phyloP scores from a whole-genome alignment of 345 rosid species.

The Luvunga scandens region DNA sequence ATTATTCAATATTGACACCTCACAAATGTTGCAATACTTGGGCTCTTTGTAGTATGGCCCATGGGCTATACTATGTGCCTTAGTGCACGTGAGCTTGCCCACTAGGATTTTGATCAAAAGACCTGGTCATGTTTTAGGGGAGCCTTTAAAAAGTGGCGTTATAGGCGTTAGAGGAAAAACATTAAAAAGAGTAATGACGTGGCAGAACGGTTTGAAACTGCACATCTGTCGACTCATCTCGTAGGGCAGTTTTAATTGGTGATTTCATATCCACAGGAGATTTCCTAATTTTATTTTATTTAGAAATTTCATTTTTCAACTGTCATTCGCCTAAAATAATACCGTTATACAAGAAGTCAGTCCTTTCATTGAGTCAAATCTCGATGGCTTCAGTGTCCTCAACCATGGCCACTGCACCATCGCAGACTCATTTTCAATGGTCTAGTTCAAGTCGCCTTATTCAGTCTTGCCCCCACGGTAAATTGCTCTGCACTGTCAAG shows the following conservation, averaged over 20 bases:
- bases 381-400: neutral
- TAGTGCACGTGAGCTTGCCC: too few relatives aligned
- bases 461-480: neutral
- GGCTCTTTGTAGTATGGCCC: too few relatives aligned
- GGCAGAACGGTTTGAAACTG: neutral
- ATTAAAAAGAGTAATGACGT: neutral
- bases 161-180: too few relatives aligned
- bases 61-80: too few relatives aligned
- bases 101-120: too few relatives aligned
- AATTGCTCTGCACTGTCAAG: neutral
- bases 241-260: neutral
- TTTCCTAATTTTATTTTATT: slow-evolving; percentile 1
- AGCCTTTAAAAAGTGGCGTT: too few relatives aligned
- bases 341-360: too few relatives aligned
- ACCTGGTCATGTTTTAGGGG: too few relatives aligned
- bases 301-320: neutral
- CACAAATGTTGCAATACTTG: too few relatives aligned
- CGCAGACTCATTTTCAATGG: too few relatives aligned
- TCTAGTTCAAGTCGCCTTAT: neutral
- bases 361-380: too few relatives aligned
- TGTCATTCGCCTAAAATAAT: neutral
- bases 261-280: neutral
- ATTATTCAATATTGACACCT: too few relatives aligned
- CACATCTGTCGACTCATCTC: neutral
- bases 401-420: neutral